Conservation (phyloP, 139 green algal species). For the Penium margaritaceum region DNA sequence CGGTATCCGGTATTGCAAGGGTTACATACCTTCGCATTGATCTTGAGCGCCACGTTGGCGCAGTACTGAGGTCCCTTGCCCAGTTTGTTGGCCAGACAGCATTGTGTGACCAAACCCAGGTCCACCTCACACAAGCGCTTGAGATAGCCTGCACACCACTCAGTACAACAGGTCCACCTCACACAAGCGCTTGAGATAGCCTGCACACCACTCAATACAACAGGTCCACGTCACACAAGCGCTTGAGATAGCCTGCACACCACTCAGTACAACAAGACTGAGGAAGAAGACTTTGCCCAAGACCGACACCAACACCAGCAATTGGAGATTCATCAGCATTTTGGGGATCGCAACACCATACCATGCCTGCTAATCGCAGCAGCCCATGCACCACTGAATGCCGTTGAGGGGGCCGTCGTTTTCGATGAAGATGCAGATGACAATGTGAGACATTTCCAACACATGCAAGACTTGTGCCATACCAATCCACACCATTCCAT, state of each 20-base stretch:
- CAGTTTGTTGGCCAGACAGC: conserved; percentile 29
- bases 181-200: conserved; percentile 12
- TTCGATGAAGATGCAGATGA: conserved; percentile 1
- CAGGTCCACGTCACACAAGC: too few species aligned
- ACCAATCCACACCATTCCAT: too few species aligned
- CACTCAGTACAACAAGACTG: too few species aligned
- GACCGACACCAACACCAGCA: background rate
- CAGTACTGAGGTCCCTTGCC: conserved; percentile 26
- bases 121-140: conserved; percentile 21
- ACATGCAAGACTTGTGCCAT: too few species aligned
- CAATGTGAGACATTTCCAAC: too few species aligned
- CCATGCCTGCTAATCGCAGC: too few species aligned
- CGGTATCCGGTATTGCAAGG: background rate
- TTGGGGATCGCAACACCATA: background rate
- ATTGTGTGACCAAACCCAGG: conserved; percentile 36
- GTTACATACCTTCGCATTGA: conserved; percentile 39
- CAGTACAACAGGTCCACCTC: conserved; percentile 14
- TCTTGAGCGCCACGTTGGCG: conserved; percentile 44
- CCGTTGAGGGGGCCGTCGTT: background rate
- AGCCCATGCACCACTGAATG: background rate
- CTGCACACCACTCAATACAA: background rate
- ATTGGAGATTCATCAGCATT: background rate
- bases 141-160: conserved; percentile 25
- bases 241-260: too few species aligned
- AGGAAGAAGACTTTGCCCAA: background rate